Percentiles rank a stretch among this genome's conserved stretches.
phyloP scores from a whole-genome alignment of 208 protist species.

The Phytomonas francai region DNA sequence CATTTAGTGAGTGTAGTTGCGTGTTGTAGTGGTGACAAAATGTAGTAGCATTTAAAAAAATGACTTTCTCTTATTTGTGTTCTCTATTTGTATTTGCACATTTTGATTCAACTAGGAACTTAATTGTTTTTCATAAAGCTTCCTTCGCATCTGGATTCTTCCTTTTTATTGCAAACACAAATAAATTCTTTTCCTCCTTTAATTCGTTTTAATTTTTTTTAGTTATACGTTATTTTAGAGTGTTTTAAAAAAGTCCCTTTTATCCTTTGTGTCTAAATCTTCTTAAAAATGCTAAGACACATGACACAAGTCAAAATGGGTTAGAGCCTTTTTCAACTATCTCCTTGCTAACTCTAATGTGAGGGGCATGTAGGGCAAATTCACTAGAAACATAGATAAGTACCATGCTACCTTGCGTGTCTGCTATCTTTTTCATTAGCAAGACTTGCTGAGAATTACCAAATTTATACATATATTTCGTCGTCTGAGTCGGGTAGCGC shows the following conservation, averaged over 20 bases:
- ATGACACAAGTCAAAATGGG: not conserved
- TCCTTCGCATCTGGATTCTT: not conserved
- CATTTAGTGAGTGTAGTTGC: not conserved
- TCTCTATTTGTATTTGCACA: constrained; percentile 11
- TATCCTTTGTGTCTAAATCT: not conserved
- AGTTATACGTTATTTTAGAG: too few species aligned
- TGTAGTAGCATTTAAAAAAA: not conserved
- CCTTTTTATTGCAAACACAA: not conserved
- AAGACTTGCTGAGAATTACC: too few species aligned
- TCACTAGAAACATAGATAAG: too few species aligned
- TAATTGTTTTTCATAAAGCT: not conserved
- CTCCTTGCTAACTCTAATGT: not conserved
- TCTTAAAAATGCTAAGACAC: not conserved
- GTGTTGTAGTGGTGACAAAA: not conserved
- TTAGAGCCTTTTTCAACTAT: not conserved
- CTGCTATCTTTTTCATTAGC: too few species aligned
- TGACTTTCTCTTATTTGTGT: constrained; percentile 2
- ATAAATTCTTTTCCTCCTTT: not conserved
- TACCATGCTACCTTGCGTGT: too few species aligned
- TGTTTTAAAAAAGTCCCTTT: not conserved
- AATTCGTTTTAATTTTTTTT: not conserved
- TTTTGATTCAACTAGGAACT: not conserved
- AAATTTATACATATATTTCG: too few species aligned
- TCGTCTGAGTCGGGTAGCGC: too few species aligned
- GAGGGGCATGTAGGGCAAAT: not conserved